phyloP scores from a whole-genome alignment of 805 yeast species.

The Candida jianshihensis region DNA sequence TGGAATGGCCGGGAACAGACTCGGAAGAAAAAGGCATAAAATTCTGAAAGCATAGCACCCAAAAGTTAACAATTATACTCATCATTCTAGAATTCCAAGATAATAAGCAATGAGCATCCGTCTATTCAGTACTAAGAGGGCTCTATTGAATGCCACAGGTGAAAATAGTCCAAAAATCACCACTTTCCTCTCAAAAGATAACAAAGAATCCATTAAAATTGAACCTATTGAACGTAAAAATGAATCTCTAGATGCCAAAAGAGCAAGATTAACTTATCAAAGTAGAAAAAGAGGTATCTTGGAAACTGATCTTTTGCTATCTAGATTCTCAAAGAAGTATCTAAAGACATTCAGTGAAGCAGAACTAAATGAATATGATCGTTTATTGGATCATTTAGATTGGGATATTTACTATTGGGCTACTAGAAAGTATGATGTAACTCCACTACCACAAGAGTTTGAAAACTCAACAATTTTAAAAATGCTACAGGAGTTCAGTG shows the following conservation, averaged over 20 bases:
- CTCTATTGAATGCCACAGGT: not conserved
- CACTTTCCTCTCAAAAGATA: constrained; percentile 9
- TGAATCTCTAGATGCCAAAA: constrained; percentile 65
- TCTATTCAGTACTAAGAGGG: not conserved
- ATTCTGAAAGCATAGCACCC: too few species aligned
- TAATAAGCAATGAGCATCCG: too few species aligned
- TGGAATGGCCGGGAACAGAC: too few species aligned
- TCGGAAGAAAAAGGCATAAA: not conserved
- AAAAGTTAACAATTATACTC: too few species aligned
- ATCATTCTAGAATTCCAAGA: too few species aligned
- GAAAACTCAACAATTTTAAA: constrained; percentile 55
- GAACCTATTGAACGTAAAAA: constrained; percentile 72
- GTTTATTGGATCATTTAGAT: constrained; percentile 85
- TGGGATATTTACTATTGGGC: constrained; percentile 99
- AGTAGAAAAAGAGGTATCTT: constrained; percentile 91
- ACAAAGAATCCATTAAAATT: constrained; percentile 34
- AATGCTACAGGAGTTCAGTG: constrained; percentile 64
- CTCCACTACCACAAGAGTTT: constrained; percentile 89
- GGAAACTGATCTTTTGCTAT: constrained; percentile 82
- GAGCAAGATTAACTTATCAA: constrained; percentile 88
- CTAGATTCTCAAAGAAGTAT: constrained; percentile 77
- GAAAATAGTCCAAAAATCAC: constrained; percentile 18
- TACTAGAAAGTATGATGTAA: constrained; percentile 69
- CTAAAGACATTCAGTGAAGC: constrained; percentile 49
- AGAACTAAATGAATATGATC: constrained; percentile 80